Evolutionary conservation across 768 basidiomycete species (phyloP).

Genomic region (Lyophyllum semitale): DNA sequence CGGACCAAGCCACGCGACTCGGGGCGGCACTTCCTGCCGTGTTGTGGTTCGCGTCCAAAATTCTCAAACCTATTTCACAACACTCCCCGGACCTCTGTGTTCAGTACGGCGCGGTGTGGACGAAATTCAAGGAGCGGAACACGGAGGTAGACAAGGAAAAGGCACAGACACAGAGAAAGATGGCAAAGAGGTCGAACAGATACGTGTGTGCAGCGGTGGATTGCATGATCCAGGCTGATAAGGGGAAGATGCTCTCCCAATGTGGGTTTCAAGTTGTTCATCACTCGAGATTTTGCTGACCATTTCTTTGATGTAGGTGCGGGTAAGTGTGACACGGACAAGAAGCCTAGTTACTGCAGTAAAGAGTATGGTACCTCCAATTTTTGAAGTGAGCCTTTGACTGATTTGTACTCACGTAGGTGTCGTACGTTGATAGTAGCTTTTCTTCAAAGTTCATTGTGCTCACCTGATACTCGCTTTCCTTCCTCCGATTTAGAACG

Average conservation of each 20-base stretch:
- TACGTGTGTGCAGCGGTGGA: constrained; percentile 28
- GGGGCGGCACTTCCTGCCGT: too few species aligned
- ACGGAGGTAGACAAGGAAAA: constrained; percentile 16
- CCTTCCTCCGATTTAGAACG: background rate
- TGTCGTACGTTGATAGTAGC: constrained; percentile 1
- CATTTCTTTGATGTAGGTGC: constrained; percentile 16
- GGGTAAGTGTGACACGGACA: constrained; percentile 29
- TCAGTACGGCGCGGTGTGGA: constrained; percentile 20
- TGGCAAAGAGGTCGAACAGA: constrained; percentile 23
- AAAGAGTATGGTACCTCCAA: constrained; percentile 19
- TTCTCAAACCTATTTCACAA: constrained; percentile 13
- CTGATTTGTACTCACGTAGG: constrained; percentile 7
- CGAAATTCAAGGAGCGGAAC: constrained; percentile 18
- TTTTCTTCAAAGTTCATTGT: background rate
- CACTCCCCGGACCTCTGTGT: constrained; percentile 10
- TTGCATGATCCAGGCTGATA: constrained; percentile 28
- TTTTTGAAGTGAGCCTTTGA: background rate
- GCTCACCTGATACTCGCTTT: too few species aligned
- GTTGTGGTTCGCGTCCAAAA: too few species aligned
- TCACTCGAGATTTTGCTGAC: background rate
- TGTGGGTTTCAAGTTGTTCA: constrained; percentile 18
- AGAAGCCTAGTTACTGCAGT: constrained; percentile 33
- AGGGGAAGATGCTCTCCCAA: constrained; percentile 22
- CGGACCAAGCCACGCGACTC: constrained; percentile 16
- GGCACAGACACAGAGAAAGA: constrained; percentile 21